Evolutionary conservation across 2,329 filamentous ascomycete genomes (phyloP).

Genomic region (Sclerotinia subarctica): DNA sequence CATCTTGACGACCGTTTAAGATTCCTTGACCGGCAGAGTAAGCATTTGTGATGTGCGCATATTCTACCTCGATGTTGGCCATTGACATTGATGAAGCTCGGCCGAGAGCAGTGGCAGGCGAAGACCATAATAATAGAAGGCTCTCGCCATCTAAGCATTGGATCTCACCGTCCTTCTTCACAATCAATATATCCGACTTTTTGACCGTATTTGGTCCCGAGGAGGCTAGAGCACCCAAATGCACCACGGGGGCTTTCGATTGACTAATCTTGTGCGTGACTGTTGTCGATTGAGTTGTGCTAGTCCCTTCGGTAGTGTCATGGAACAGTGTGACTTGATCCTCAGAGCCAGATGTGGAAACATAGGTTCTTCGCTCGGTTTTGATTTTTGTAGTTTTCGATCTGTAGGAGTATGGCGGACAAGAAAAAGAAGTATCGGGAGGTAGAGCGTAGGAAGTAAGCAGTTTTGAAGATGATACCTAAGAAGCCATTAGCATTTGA

Average conservation of each 20-base stretch:
- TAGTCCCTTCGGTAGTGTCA: slow-evolving; percentile 51
- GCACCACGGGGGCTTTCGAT: slow-evolving; percentile 43
- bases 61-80: slow-evolving; percentile 38
- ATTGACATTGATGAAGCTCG: slow-evolving; percentile 38
- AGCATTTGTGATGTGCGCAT: slow-evolving; percentile 37
- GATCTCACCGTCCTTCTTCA: slow-evolving; percentile 60
- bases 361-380: slow-evolving; percentile 58
- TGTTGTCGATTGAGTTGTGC: slow-evolving; percentile 52
- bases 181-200: slow-evolving; percentile 48
- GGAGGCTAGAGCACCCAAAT: slow-evolving; percentile 41
- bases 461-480: slow-evolving; percentile 60
- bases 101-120: slow-evolving; percentile 39
- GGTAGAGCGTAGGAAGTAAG: slow-evolving; percentile 66
- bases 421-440: slow-evolving; percentile 62
- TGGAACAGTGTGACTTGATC: slow-evolving; percentile 58
- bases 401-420: slow-evolving; percentile 57
- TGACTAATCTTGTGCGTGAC: slow-evolving; percentile 44
- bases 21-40: slow-evolving; percentile 38
- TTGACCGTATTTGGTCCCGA: slow-evolving; percentile 19
- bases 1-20: slow-evolving; percentile 51
- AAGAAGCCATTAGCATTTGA: slow-evolving; percentile 19
- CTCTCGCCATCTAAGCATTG: slow-evolving; percentile 58
- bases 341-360: slow-evolving; percentile 49
- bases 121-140: slow-evolving; percentile 48
- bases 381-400: slow-evolving; percentile 45